Evolutionary conservation across 2,329 filamentous ascomycete species (phyloP), one percentile per base, ranked within the genome.

Genomic region (Rhytidhysteron rufulum): DNA sequence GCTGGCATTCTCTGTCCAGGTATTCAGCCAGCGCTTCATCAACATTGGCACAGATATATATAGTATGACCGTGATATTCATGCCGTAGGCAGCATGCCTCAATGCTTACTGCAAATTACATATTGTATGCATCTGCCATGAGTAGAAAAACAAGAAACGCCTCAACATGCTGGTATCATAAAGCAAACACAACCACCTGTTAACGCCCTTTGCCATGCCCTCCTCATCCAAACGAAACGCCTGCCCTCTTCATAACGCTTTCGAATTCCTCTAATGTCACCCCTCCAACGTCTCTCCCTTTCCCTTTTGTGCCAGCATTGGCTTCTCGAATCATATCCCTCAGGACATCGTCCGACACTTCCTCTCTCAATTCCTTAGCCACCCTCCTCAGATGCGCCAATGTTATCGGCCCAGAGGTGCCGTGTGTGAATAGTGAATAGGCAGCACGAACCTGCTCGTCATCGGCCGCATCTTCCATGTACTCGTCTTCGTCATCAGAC

Each of bases 291-390:
- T 62, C 35, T 16, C 29, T 44, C 27, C 73, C 79, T 4, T 55
- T 54, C 5, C 51, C 54, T 36, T 57, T 57, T 19, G 77, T 80
- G 2, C 87, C 88, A 3, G 86, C 87, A 65, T 94, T 96, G 35
- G 91, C 93, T 73, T 97, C 91, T 35, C 89, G 71, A 42, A 98
- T 85, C 93, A 98, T 98, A 70, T 96, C 89, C 69, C 80, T 81
- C 58, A 98, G 70, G 58, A 95, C 68, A 35, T 88, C 83, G 55
- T 97, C 93, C 43, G 80, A 79, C 18, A 95, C 83, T 37, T 83
- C 88, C 67, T 95, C 88, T 66, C 88, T 87, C 54, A 98, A 69
- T 54, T 88, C 79, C 51, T 79, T 81, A 31, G 90, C 89, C 39
- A 96, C 83, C 55, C 85, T 76, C 58, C 80, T 79, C 60, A 98